These are phyloP conservation scores for Daldinia loculata DNA, from an alignment of 495 filamentous ascomycete species.

Conservation along the genomic window DNA sequence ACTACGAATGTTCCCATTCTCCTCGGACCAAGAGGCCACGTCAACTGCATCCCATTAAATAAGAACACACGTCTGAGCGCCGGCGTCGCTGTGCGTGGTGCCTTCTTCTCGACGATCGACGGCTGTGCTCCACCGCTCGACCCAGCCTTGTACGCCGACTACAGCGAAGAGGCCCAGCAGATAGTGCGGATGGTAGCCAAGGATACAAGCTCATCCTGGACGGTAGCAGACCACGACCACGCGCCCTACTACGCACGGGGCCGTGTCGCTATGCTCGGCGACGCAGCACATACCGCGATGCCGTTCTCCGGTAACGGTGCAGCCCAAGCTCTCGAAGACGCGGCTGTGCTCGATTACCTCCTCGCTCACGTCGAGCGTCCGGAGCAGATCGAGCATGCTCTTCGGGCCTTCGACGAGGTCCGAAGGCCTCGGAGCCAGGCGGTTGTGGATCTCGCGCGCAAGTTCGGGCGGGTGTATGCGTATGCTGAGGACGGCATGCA, in stretches of 20 bases:
- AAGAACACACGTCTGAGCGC: constrained; percentile 53
- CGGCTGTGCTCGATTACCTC: constrained; percentile 51
- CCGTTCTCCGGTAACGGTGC: constrained; percentile 67
- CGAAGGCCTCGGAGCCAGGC: constrained; percentile 47
- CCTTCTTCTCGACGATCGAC: constrained; percentile 5
- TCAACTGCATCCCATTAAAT: constrained; percentile 52
- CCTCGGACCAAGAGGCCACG: constrained; percentile 48
- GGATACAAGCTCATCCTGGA: constrained; percentile 48
- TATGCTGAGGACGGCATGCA: constrained; percentile 47
- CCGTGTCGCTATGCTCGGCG: constrained; percentile 63
- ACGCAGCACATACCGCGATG: constrained; percentile 67
- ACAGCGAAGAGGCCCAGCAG: constrained; percentile 46
- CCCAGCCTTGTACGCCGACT: constrained; percentile 43
- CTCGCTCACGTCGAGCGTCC: constrained; percentile 34
- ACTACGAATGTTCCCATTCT: constrained; percentile 47
- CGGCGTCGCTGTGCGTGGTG: constrained; percentile 50
- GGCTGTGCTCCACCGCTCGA: constrained; percentile 29
- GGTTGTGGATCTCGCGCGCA: constrained; percentile 45
- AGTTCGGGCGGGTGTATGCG: constrained; percentile 49
- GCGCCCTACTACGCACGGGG: constrained; percentile 58
- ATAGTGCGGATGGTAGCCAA: constrained; percentile 48
- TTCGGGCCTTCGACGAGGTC: constrained; percentile 43
- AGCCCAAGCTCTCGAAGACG: constrained; percentile 70
- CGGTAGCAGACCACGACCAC: constrained; percentile 59
- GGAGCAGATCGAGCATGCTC: constrained; percentile 35